Evolutionary conservation across 169 alveolate genomes (phyloP).

Genomic region (Plasmodium sp.): DNA sequence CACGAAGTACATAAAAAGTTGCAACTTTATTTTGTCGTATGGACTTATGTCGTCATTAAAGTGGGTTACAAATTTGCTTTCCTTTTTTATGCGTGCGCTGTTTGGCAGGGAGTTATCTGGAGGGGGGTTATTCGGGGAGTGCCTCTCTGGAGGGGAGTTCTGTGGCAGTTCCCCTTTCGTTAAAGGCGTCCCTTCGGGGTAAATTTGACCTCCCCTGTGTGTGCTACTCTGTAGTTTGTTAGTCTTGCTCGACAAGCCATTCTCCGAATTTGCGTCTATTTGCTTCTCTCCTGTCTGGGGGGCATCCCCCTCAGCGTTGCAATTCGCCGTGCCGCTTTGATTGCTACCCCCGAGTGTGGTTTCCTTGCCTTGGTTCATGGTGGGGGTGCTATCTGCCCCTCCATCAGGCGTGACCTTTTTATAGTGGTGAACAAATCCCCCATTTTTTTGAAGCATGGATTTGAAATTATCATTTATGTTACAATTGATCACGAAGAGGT

Average conservation of each 20-base stretch:
- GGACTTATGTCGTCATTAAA: conserved; percentile 70
- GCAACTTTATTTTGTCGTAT: conserved; percentile 50
- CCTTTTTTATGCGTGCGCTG: conserved; percentile 2
- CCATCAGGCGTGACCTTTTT: conserved; percentile 4
- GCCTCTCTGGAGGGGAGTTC: not conserved
- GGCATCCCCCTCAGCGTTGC: not conserved
- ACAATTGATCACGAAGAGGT: conserved; percentile 53
- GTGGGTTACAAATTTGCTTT: conserved; percentile 19
- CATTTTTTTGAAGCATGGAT: conserved; percentile 27
- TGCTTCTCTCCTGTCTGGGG: not conserved
- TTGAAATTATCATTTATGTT: conserved; percentile 66
- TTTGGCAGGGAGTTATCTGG: not conserved
- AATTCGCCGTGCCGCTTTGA: not conserved
- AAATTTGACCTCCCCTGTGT: not conserved
- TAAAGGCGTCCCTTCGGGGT: not conserved
- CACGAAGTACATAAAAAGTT: conserved; percentile 70
- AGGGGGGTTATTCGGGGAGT: not conserved
- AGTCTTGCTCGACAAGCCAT: not conserved
- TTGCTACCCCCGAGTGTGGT: not conserved
- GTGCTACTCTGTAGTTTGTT: not conserved
- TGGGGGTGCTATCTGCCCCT: not conserved
- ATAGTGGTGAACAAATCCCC: conserved; percentile 16
- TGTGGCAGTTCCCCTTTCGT: not conserved
- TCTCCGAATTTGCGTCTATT: not conserved
- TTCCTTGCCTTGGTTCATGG: not conserved